phyloP scores from a whole-genome alignment of 164 flowering plant genomes.

The Kingdonia uniflora region DNA sequence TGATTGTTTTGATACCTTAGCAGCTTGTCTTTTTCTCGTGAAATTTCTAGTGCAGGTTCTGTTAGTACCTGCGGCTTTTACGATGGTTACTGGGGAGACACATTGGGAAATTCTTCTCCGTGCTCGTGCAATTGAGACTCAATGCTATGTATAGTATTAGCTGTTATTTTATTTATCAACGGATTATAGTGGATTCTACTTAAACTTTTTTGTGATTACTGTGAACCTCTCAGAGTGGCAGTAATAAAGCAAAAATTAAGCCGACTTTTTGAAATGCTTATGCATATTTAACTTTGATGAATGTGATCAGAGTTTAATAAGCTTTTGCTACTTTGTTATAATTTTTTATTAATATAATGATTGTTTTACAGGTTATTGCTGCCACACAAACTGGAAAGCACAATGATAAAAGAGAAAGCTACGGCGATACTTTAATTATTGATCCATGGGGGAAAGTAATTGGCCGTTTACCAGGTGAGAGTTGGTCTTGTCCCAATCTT shows the following conservation, averaged over 20 bases:
- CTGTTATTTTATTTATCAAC: slow-evolving; percentile 1
- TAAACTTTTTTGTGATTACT: not conserved
- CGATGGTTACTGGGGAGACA: slow-evolving; percentile 77
- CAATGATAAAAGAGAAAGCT: slow-evolving; percentile 80
- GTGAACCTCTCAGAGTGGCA: too few relatives aligned
- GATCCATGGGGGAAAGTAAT: slow-evolving; percentile 93
- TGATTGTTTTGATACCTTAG: not conserved
- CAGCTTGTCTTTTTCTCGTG: not conserved
- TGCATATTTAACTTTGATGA: too few relatives aligned
- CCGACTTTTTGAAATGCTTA: too few relatives aligned
- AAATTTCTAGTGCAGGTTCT: slow-evolving; percentile 38
- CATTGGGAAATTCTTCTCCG: slow-evolving; percentile 98
- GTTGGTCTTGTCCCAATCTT: not conserved
- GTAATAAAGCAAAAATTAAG: too few relatives aligned
- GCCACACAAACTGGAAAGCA: slow-evolving; percentile 84
- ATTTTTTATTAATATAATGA: slow-evolving; percentile 5
- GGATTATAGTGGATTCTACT: too few relatives aligned
- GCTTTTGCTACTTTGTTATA: not conserved
- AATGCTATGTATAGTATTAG: slow-evolving; percentile 65
- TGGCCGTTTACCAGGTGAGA: slow-evolving; percentile 66
- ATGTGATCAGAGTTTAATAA: too few relatives aligned
- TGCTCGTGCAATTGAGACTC: slow-evolving; percentile 93
- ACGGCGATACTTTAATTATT: slow-evolving; percentile 71
- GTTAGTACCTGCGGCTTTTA: slow-evolving; percentile 85
- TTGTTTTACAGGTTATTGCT: slow-evolving; percentile 55